Conservation (phyloP, 768 basidiomycete genomes). For the Rhizopogon vulgaris region DNA sequence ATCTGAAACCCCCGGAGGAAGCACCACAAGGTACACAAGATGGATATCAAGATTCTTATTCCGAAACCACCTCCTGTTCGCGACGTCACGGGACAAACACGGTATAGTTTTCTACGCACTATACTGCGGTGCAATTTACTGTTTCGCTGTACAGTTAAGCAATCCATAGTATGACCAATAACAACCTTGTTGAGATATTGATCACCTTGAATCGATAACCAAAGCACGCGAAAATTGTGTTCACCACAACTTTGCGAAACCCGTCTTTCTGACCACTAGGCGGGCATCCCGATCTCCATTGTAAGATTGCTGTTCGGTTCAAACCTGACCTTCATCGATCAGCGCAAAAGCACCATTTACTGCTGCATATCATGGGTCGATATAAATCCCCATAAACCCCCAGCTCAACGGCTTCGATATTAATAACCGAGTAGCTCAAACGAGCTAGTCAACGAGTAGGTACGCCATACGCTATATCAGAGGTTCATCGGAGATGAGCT, state of each 20-base stretch:
- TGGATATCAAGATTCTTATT: background rate
- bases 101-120: background rate
- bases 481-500: background rate
- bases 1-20: background rate
- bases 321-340: background rate
- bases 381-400: slow-evolving; percentile 1
- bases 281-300: background rate
- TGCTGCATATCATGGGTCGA: background rate
- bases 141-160: background rate
- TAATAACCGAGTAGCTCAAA: background rate
- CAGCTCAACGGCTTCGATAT: background rate
- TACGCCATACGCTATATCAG: background rate
- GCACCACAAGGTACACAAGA: background rate
- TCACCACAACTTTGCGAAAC: background rate
- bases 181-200: background rate
- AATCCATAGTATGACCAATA: background rate
- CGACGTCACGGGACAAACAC: background rate
- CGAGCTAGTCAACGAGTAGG: too few relatives aligned
- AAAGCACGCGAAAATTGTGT: background rate
- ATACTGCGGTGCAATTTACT: background rate
- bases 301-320: background rate
- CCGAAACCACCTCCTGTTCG: background rate
- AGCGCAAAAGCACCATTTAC: background rate
- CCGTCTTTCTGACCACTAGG: background rate
- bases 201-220: background rate